Base-by-base conservation (phyloP, 306 rosid species). In the Corylus heterophylla region DNA sequence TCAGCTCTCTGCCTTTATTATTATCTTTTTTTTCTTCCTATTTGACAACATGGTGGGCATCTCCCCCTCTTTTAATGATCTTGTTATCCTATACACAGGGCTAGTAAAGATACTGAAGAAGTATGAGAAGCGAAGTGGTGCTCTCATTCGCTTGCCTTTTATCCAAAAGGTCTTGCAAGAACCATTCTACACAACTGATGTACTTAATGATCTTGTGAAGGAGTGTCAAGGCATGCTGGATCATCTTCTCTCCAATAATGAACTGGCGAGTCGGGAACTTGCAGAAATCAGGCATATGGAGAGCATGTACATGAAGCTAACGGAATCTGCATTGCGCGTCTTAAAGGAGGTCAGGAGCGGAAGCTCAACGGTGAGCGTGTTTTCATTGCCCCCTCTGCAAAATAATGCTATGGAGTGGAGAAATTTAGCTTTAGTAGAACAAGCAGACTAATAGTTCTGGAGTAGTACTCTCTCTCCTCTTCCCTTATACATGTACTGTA, bases 61-160 rank as follows among this genome's bases (percentile, higher is more conserved):
- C 14, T 31, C 9, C 12, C 6, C 48, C 11, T 50, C 11, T 18
- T 67, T 39, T 67, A 42, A 39, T 67, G 18, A n/a, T 17, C 16
- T 25, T 73, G 31, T n/a, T 22, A 3, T 42, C 61, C 49, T 14
- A 31, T 69, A 31, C 16, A 74, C 79, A 89, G 92, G 92, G 76
- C 81, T 94, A 74, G 92, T 89, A 82, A 94, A 92, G 89, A 94
- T 94, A 86, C 86, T 93, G 72, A 94, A 94, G 89, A 94, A 94
- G 80, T 92, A 94, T 58, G 97, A 92, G 73, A 94, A 92, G 89
- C 86, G 92, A 83, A 91, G 91, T 9, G 97, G 97, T 69, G 93
- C 89, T 72, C 86, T 89, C 12, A 58, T 84, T 74, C 92, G 97
- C 45, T 74, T 91, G 63, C 91, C 97, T 69, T 91, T 89, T 69